Conservation (phyloP, 495 filamentous ascomycete species). For the Penicillium desertorum region DNA sequence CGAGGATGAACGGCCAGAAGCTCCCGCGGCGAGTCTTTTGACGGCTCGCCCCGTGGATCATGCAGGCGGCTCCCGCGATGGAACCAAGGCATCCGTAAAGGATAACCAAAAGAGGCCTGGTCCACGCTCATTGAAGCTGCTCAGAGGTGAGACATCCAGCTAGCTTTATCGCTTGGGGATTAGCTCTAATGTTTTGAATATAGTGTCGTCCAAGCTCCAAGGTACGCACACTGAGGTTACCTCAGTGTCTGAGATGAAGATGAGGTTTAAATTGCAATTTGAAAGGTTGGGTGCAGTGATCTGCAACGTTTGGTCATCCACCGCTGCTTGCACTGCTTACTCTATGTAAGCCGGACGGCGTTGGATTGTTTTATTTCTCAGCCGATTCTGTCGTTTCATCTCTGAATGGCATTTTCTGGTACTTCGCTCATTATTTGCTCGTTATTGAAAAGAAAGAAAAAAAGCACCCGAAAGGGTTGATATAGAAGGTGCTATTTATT, state of each 20-base stretch:
- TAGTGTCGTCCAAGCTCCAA: constrained; percentile 51
- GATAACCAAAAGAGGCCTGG: constrained; percentile 30
- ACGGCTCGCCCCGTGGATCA: constrained; percentile 55
- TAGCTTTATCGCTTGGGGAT: neutral
- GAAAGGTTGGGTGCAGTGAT: constrained; percentile 36
- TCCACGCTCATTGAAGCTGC: constrained; percentile 40
- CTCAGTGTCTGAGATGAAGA: constrained; percentile 32
- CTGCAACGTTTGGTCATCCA: constrained; percentile 28
- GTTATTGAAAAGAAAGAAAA: constrained; percentile 22
- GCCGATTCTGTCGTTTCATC: constrained; percentile 15
- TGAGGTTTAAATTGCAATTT: constrained; percentile 37
- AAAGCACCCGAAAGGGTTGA: constrained; percentile 17
- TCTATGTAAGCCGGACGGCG: constrained; percentile 24
- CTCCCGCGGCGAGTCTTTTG: constrained; percentile 60
- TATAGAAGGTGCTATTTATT: constrained; percentile 11
- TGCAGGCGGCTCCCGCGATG: constrained; percentile 38
- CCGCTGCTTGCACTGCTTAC: constrained; percentile 25
- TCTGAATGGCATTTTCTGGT: constrained; percentile 16
- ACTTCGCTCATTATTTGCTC: constrained; percentile 24
- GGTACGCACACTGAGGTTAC: constrained; percentile 32
- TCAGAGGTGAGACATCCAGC: constrained; percentile 34
- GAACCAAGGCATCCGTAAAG: constrained; percentile 38
- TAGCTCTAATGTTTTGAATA: neutral
- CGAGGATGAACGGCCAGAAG: constrained; percentile 83
- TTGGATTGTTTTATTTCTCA: constrained; percentile 25